Evolutionary conservation across 805 yeast genomes (phyloP), one percentile per base, ranked within the genome.

Genomic region (Pichia eremophila): DNA sequence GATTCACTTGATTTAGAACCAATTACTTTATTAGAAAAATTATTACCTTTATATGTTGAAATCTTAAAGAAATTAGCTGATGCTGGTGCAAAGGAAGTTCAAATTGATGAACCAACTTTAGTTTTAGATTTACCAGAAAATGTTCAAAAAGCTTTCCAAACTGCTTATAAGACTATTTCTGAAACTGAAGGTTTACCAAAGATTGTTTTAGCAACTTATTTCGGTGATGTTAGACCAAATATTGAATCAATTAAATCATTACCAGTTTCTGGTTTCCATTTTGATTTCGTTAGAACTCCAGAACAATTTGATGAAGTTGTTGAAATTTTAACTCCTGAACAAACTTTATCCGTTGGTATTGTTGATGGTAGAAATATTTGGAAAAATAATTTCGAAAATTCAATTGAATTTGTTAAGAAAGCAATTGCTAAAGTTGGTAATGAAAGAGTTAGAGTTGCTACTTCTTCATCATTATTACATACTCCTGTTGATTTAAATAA

Each of bases 361-460:
- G 90, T 93, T 64, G 95, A 89, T 65, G 99, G 99, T 75, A 89
- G 99, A 81, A 93, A 93, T 83, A 88, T 93, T 74, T 93, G 99
- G 99, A 93, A 93, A 81, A 84, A 95, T 71, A 85, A 93, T 78
- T 87, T 84, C 66, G 69, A 93, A 65, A 81, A 81, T 73, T 95
- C 99, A 58, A 73, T 89, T 65, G 85, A 72, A 55, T 67, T 84
- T 56, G 95, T 88, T 62, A 75, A 83, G 68, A 77, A 79, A 71
- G 97, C 96, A 60, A 77, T 87, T 64, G 81, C 72, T 58, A 83
- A 83, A 74, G 73, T 93, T 60, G 96, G 96, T 69, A 74, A 79
- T 54, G 90, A 84, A 62, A 82, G 86, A 70, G 70, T 86, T 60
- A 95, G 86, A 60, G 85, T 97, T 57, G 86, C 99, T 55, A 90